phyloP scores from a whole-genome alignment of 495 filamentous ascomycete species.

The Pyronema domesticum region DNA sequence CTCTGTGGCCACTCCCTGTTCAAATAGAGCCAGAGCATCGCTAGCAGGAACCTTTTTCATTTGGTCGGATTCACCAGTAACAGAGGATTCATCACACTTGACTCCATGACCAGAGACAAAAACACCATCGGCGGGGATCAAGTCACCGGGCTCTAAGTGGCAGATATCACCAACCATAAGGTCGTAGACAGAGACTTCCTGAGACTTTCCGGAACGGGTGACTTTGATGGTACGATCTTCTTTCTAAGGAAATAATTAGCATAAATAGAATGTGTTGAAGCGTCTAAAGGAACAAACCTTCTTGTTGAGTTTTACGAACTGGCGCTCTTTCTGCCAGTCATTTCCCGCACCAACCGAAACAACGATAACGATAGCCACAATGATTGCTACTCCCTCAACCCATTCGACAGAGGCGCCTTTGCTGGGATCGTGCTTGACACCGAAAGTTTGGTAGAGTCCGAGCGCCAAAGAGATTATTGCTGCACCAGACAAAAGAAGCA shows the following conservation, averaged over 20 bases:
- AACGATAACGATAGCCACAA: slow-evolving; percentile 51
- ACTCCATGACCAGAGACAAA: slow-evolving; percentile 54
- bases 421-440: slow-evolving; percentile 25
- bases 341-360: slow-evolving; percentile 50
- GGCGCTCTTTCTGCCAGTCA: slow-evolving; percentile 57
- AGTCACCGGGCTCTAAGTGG: slow-evolving; percentile 70
- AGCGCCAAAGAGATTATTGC: slow-evolving; percentile 70
- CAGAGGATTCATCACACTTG: slow-evolving; percentile 63
- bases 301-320: slow-evolving; percentile 51
- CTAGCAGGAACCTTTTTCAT: slow-evolving; percentile 43
- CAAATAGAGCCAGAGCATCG: slow-evolving; percentile 45
- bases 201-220: slow-evolving; percentile 54
- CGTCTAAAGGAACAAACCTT: slow-evolving; percentile 25
- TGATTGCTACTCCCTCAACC: slow-evolving; percentile 60
- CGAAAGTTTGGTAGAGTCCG: slow-evolving; percentile 44
- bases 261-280: slow-evolving; percentile 1
- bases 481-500: slow-evolving; percentile 60
- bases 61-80: slow-evolving; percentile 56
- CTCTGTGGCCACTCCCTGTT: slow-evolving; percentile 28
- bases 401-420: slow-evolving; percentile 47
- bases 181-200: slow-evolving; percentile 63
- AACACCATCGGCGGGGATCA: slow-evolving; percentile 69
- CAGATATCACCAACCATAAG: slow-evolving; percentile 72
- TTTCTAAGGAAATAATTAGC: slow-evolving; percentile 26
- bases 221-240: slow-evolving; percentile 56